Conservation (phyloP, 2,329 filamentous ascomycete species). For the Fusarium nodosum region DNA sequence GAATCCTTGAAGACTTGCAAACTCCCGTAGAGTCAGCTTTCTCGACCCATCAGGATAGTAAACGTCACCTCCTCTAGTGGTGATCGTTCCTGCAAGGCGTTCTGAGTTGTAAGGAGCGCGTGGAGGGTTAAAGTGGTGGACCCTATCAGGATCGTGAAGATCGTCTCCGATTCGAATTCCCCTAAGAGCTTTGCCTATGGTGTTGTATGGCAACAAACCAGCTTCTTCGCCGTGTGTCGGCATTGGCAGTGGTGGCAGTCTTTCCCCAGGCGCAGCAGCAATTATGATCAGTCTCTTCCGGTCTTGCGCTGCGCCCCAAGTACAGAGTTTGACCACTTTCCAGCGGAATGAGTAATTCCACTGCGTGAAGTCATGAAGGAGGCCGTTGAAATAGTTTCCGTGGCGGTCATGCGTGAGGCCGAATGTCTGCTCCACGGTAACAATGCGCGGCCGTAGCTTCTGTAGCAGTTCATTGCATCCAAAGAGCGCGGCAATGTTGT, state of each 20-base stretch:
- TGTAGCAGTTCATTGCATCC: slow-evolving; percentile 68
- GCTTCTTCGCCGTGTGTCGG: slow-evolving; percentile 68
- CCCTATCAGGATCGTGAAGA: slow-evolving; percentile 57
- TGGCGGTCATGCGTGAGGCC: slow-evolving; percentile 71
- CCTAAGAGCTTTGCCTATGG: slow-evolving; percentile 60
- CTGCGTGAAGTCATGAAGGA: slow-evolving; percentile 75
- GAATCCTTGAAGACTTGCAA: slow-evolving; percentile 78
- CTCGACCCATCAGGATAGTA: slow-evolving; percentile 75
- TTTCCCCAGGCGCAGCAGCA: slow-evolving; percentile 76
- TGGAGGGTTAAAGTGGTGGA: slow-evolving; percentile 49
- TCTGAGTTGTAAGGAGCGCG: slow-evolving; percentile 61
- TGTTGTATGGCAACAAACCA: slow-evolving; percentile 58
- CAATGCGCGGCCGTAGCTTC: slow-evolving; percentile 72
- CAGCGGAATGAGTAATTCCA: slow-evolving; percentile 78
- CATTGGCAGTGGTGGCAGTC: slow-evolving; percentile 73
- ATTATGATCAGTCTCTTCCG: slow-evolving; percentile 69
- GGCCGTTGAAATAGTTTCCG: slow-evolving; percentile 66
- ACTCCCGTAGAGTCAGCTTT: slow-evolving; percentile 75
- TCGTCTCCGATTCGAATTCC: slow-evolving; percentile 53
- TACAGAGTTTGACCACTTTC: slow-evolving; percentile 68
- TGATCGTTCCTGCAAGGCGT: slow-evolving; percentile 70
- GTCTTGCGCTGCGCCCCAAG: slow-evolving; percentile 65
- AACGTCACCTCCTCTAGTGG: slow-evolving; percentile 71
- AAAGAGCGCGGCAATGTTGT: slow-evolving; percentile 73
- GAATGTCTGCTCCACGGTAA: slow-evolving; percentile 84